Percentiles rank a stretch among this genome's conserved stretches.
phyloP scores from a whole-genome alignment of 352 stramenopile genomes.

The Aphanomyces stellatus region DNA sequence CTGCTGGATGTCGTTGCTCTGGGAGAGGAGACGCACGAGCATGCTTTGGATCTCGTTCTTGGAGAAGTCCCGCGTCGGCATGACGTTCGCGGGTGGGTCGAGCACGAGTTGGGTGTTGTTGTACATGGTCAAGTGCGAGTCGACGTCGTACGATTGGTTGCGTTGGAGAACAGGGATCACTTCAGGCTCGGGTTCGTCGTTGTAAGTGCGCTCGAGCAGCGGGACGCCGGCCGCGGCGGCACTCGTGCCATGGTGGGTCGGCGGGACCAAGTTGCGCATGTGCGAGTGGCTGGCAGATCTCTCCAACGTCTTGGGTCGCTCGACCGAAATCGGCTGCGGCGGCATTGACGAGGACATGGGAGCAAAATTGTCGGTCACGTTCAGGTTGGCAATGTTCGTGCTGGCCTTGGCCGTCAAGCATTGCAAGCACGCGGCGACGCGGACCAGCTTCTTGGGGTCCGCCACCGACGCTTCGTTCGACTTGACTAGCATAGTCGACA shows the following conservation, averaged over 20 bases:
- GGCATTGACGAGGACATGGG: background rate
- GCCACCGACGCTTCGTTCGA: background rate
- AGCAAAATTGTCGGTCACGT: background rate
- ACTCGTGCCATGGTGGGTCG: background rate
- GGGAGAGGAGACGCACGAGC: conserved; percentile 7
- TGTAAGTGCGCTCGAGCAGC: background rate
- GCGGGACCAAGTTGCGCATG: no score
- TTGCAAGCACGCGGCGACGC: background rate
- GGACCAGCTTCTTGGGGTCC: background rate
- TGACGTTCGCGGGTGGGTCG: background rate
- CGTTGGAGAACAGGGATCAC: background rate
- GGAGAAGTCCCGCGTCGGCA: background rate
- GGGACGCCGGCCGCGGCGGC: no score
- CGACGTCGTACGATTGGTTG: conserved; percentile 9
- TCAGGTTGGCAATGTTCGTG: background rate
- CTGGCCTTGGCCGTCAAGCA: no score
- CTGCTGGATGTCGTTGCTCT: conserved; percentile 8
- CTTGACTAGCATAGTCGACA: background rate
- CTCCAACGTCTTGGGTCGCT: no score
- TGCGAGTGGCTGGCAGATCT: no score
- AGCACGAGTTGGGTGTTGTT: background rate
- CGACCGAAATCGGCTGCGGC: background rate
- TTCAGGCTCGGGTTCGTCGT: background rate
- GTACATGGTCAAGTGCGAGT: conserved; percentile 2
- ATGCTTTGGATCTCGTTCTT: conserved; percentile 3